A percentile compares a stretch with the other conserved stretches of the same genome.
These are phyloP conservation scores for Mrakiaceae sp. DNA, from an alignment of 1,284 basidiomycete genomes.

Conservation along the genomic window DNA sequence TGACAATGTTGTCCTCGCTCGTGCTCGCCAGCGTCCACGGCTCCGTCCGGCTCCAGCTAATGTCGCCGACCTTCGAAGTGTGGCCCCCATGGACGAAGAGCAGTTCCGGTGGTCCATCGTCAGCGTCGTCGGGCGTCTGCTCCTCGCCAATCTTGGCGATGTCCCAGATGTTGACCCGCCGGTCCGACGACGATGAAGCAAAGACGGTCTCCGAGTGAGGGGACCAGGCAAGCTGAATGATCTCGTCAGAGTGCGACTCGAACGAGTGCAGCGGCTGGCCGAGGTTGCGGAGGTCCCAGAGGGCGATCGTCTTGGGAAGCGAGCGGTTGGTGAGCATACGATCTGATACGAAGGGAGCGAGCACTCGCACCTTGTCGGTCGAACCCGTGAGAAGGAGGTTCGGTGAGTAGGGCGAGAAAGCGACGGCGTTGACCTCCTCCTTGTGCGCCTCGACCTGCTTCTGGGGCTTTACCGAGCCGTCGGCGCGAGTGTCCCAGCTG, in stretches of 20 bases:
- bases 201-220: constrained; percentile 84
- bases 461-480: constrained; percentile 50
- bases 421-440: constrained; percentile 79
- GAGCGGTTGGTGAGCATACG: background rate
- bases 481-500: constrained; percentile 85
- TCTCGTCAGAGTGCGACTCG: constrained; percentile 87
- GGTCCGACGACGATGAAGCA: constrained; percentile 82
- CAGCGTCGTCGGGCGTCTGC: constrained; percentile 93
- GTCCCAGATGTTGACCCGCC: constrained; percentile 94
- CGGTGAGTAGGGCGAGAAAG: constrained; percentile 75
- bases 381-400: constrained; percentile 87
- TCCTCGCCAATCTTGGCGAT: constrained; percentile 83
- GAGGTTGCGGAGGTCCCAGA: constrained; percentile 81
- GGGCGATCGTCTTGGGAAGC: constrained; percentile 56
- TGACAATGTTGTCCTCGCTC: constrained; percentile 42
- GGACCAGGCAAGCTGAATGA: constrained; percentile 89
- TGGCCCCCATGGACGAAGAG: constrained; percentile 81
- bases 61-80: constrained; percentile 35
- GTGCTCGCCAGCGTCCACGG: constrained; percentile 37
- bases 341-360: background rate
- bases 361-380: constrained; percentile 66
- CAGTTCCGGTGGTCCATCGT: constrained; percentile 88
- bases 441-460: constrained; percentile 75
- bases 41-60: constrained; percentile 35
- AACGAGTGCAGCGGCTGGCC: constrained; percentile 79